These are phyloP conservation scores for Phytopythium sindhum DNA, from an alignment of 352 stramenopile species.

Conservation along the genomic window DNA sequence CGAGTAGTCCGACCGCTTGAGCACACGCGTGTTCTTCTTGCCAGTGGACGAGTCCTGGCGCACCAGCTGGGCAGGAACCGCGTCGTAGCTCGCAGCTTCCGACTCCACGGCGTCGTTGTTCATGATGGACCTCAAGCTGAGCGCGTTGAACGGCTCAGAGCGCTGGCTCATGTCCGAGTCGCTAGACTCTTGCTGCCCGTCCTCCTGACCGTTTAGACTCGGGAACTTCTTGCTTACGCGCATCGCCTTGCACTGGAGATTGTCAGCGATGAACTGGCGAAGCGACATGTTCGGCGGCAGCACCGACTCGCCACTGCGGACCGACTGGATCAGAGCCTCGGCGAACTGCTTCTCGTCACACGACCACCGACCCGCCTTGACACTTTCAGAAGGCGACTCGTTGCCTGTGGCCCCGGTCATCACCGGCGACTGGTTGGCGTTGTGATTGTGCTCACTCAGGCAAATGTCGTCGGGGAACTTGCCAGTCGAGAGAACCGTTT, in stretches of 20 bases:
- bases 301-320: constrained; percentile 36
- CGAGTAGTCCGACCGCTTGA: constrained; percentile 81
- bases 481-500: constrained; percentile 50
- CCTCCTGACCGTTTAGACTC: constrained; percentile 24
- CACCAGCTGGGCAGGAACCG: constrained; percentile 18
- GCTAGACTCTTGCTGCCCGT: constrained; percentile 8
- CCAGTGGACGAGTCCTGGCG: constrained; percentile 16
- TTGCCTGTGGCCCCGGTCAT: constrained; percentile 12
- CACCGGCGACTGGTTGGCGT: constrained; percentile 16
- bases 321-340: constrained; percentile 48
- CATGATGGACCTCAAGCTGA: constrained; percentile 76
- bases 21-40: constrained; percentile 45
- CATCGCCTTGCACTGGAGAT: constrained; percentile 62
- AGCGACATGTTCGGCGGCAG: constrained; percentile 50
- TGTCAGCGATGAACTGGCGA: constrained; percentile 56
- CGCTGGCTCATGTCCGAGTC: constrained; percentile 13
- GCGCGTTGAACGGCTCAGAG: constrained; percentile 47
- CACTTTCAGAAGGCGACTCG: constrained; percentile 15
- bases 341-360: constrained; percentile 57
- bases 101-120: constrained; percentile 40
- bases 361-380: constrained; percentile 56
- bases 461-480: constrained; percentile 63
- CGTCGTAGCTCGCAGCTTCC: constrained; percentile 9
- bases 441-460: constrained; percentile 37
- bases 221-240: constrained; percentile 65